Percentiles rank a stretch among this genome's conserved stretches.
phyloP scores from a whole-genome alignment of 2,329 filamentous ascomycete species.

The Pyrenochaeta sp. region DNA sequence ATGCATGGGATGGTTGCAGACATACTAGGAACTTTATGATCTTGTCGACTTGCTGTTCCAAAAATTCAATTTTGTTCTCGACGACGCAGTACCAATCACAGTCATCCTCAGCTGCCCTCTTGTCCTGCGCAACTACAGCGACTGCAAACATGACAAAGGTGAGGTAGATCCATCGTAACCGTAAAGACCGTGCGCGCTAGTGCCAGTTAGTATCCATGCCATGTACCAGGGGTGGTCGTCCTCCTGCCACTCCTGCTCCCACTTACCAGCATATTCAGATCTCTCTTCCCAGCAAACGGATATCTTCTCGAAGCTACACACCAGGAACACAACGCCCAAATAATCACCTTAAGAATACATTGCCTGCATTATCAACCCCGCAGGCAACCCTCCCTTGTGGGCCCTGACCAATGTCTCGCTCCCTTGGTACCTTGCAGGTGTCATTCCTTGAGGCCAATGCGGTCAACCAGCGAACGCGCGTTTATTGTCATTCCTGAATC shows the following conservation, averaged over 20 bases:
- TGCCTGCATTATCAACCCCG: slow-evolving; percentile 8
- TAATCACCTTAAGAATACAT: not conserved
- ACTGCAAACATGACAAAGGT: slow-evolving; percentile 10
- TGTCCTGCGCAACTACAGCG: not conserved
- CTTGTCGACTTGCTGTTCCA: not conserved
- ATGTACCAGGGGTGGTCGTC: not conserved
- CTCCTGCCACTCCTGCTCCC: not conserved
- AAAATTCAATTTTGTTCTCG: not conserved
- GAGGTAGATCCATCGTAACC: slow-evolving; percentile 15
- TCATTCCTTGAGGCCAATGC: slow-evolving; percentile 16
- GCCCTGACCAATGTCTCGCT: slow-evolving; percentile 3
- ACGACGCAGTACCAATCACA: slow-evolving; percentile 1
- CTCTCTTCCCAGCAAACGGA: not conserved
- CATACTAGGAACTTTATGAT: not conserved
- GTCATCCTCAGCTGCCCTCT: not conserved
- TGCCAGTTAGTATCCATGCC: not conserved
- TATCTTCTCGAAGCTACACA: slow-evolving; percentile 3
- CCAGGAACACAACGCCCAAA: not conserved
- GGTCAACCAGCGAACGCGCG: slow-evolving; percentile 7
- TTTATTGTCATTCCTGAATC: slow-evolving; percentile 16
- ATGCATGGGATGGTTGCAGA: not conserved
- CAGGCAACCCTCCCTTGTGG: slow-evolving; percentile 11
- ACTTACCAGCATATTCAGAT: slow-evolving; percentile 17
- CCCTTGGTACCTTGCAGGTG: slow-evolving; percentile 18
- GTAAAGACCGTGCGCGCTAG: slow-evolving; percentile 20